These are phyloP conservation scores for Penicillium concentricum DNA, from an alignment of 2,329 filamentous ascomycete species.

Conservation along the genomic window DNA sequence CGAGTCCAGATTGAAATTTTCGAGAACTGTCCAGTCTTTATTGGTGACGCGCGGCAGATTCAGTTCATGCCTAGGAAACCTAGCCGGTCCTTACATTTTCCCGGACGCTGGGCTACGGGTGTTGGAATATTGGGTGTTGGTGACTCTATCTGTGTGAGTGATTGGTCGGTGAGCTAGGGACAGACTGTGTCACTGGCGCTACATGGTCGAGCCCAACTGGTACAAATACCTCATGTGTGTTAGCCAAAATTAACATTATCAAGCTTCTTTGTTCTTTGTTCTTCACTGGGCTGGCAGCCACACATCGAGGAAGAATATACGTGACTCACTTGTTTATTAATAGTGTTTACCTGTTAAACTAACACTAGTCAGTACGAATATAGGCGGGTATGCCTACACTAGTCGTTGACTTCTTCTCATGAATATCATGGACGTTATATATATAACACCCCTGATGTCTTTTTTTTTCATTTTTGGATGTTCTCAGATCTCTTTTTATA, in stretches of 20 bases:
- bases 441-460: too few relatives aligned
- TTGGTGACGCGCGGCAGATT: constrained; percentile 52
- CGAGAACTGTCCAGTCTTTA: constrained; percentile 64
- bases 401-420: neutral
- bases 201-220: constrained; percentile 25
- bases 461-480: too few relatives aligned
- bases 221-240: neutral
- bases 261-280: neutral
- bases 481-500: too few relatives aligned
- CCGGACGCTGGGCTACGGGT: neutral
- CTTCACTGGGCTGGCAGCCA: neutral
- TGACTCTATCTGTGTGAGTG: constrained; percentile 38
- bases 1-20: constrained; percentile 63
- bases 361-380: neutral
- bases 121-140: neutral
- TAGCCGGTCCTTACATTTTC: constrained; percentile 5
- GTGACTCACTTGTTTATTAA: neutral
- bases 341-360: neutral
- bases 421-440: too few relatives aligned
- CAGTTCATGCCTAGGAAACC: constrained; percentile 56
- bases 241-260: neutral
- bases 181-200: constrained; percentile 5
- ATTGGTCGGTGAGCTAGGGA: constrained; percentile 70
- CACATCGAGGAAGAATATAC: neutral
- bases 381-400: neutral